phyloP scores from a whole-genome alignment of 768 basidiomycete genomes.

The Lentinula edodes region DNA sequence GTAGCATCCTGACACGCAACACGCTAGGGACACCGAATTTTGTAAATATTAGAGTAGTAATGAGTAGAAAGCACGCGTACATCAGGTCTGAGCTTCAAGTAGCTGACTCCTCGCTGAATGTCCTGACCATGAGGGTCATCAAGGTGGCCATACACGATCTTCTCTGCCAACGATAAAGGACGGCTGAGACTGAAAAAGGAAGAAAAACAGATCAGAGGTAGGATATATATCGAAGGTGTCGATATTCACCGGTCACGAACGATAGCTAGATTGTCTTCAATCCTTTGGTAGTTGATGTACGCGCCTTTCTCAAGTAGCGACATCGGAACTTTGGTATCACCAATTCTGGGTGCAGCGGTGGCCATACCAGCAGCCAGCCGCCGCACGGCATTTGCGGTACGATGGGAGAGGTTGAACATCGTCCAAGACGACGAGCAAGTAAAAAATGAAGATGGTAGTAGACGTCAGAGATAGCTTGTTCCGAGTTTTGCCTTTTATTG shows the following conservation, averaged over 20 bases:
- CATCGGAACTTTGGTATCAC: constrained; percentile 88
- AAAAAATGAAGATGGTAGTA: constrained; percentile 17
- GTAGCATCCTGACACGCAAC: constrained; percentile 91
- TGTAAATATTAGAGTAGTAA: neutral
- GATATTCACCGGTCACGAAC: constrained; percentile 68
- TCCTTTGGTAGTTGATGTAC: constrained; percentile 93
- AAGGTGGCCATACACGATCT: constrained; percentile 96
- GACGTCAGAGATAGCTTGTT: neutral
- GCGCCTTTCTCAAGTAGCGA: constrained; percentile 76
- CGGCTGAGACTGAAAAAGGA: constrained; percentile 61
- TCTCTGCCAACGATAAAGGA: constrained; percentile 91
- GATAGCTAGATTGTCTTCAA: constrained; percentile 93
- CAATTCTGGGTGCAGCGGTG: constrained; percentile 73
- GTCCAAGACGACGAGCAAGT: constrained; percentile 32
- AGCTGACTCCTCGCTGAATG: constrained; percentile 86
- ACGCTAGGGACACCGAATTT: constrained; percentile 38
- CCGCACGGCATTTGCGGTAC: constrained; percentile 48
- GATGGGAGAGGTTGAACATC: constrained; percentile 59
- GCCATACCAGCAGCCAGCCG: constrained; percentile 69
- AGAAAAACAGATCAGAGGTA: constrained; percentile 6
- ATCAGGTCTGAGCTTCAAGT: constrained; percentile 97
- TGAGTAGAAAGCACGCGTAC: constrained; percentile 42
- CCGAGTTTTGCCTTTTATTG: neutral
- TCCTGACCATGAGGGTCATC: constrained; percentile 91
- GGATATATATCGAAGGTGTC: neutral